These are phyloP conservation scores for Cicer bijugum DNA, from an alignment of 306 rosid species.

Conservation along the genomic window DNA sequence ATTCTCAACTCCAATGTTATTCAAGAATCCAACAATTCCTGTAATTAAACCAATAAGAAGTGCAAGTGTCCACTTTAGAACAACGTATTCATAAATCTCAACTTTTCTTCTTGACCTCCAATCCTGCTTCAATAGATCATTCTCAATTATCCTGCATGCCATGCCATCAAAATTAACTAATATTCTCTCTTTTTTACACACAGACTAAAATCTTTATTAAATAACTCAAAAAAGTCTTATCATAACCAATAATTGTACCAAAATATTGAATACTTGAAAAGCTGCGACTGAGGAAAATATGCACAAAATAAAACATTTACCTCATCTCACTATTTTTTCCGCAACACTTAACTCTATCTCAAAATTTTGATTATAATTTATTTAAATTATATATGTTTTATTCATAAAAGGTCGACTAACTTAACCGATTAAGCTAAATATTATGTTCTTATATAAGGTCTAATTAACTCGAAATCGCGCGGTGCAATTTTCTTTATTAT, in stretches of 20 bases:
- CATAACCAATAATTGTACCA: neutral
- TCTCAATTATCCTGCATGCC: slow-evolving; percentile 71
- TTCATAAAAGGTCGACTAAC: too few species aligned
- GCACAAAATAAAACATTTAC: too few species aligned
- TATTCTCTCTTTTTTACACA: neutral
- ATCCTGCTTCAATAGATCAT: slow-evolving; percentile 75
- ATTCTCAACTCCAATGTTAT: slow-evolving; percentile 79
- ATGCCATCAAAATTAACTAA: neutral
- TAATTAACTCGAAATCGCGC: too few species aligned
- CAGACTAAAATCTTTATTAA: neutral
- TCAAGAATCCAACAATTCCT: slow-evolving; percentile 73
- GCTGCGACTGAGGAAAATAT: too few species aligned
- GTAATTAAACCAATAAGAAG: slow-evolving; percentile 78
- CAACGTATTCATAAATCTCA: slow-evolving; percentile 65
- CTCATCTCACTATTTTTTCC: too few species aligned
- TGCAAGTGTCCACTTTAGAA: slow-evolving; percentile 75
- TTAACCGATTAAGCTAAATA: too few species aligned
- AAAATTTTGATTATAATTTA: too few species aligned
- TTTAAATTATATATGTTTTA: too few species aligned
- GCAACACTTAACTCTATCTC: too few species aligned
- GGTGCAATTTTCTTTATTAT: too few species aligned
- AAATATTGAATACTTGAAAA: too few species aligned
- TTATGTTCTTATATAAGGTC: too few species aligned
- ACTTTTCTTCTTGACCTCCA: slow-evolving; percentile 74
- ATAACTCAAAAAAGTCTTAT: neutral